Percentiles rank a stretch among this genome's conserved stretches.
phyloP scores from a whole-genome alignment of 106 monocot genomes.

The Alisma plantagoaquatica region DNA sequence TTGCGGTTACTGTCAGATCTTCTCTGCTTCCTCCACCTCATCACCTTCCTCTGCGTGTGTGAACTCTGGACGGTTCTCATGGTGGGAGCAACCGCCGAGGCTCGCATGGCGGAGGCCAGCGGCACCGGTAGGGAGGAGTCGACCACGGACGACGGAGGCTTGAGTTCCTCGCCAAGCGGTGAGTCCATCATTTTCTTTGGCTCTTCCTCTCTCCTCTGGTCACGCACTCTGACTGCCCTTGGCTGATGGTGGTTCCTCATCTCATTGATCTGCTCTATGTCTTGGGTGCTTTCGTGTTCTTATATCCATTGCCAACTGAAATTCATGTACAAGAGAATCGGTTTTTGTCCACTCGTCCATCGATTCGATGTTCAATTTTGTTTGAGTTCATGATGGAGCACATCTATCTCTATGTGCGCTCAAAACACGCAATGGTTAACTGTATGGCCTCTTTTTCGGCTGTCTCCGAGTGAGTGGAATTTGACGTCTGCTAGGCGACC shows the following conservation, averaged over 20 bases:
- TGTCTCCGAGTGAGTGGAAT: no score
- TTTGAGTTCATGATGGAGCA: not conserved
- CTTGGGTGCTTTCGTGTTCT: not conserved
- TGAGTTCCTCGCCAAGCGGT: not conserved
- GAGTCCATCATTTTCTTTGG: not conserved
- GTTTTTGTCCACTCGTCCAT: not conserved
- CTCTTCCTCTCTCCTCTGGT: not conserved
- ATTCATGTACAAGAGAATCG: not conserved
- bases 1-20: no score
- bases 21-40: no score
- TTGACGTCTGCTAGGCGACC: no score
- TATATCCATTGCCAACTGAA: not conserved
- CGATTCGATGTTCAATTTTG: not conserved
- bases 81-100: no score
- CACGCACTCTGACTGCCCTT: no score
- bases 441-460: no score
- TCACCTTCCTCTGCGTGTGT: no score
- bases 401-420: no score
- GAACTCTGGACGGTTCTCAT: no score
- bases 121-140: not conserved
- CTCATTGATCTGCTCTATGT: not conserved
- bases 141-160: not conserved
- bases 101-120: not conserved
- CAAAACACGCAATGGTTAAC: no score
- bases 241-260: no score